A percentile compares a stretch with the other conserved stretches of the same genome.
phyloP scores from a whole-genome alignment of 176 grass and related monocot species.

The Juncus effusus region DNA sequence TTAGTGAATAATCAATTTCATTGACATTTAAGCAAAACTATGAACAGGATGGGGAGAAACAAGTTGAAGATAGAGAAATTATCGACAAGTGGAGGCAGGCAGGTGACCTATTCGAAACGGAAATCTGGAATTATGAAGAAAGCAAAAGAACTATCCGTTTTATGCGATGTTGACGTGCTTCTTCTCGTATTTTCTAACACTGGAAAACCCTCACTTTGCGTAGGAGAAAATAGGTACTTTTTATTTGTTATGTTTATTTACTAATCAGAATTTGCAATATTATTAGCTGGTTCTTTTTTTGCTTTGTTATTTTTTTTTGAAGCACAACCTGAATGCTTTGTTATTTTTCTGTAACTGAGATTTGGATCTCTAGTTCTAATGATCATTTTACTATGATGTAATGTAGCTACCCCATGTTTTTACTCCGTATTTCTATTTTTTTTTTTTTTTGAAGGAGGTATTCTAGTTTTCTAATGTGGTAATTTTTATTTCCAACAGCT shows the following conservation, averaged over 20 bases:
- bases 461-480: too few species aligned
- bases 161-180: constrained; percentile 42
- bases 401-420: neutral
- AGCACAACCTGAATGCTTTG: neutral
- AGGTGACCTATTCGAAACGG: constrained; percentile 42
- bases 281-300: too few species aligned
- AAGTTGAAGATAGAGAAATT: constrained; percentile 38
- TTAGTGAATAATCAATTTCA: too few species aligned
- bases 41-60: constrained; percentile 35
- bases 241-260: neutral
- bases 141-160: constrained; percentile 35
- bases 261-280: too few species aligned
- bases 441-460: neutral
- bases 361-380: neutral
- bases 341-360: neutral
- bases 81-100: constrained; percentile 20
- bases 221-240: constrained; percentile 33
- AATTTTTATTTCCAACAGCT: constrained; percentile 11
- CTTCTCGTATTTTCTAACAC: constrained; percentile 39
- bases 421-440: neutral
- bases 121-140: constrained; percentile 36
- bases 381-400: neutral
- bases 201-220: constrained; percentile 32
- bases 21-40: too few species aligned
- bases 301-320: too few species aligned